phyloP scores from a whole-genome alignment of 106 monocot genomes.

The Vanilla planifolia region DNA sequence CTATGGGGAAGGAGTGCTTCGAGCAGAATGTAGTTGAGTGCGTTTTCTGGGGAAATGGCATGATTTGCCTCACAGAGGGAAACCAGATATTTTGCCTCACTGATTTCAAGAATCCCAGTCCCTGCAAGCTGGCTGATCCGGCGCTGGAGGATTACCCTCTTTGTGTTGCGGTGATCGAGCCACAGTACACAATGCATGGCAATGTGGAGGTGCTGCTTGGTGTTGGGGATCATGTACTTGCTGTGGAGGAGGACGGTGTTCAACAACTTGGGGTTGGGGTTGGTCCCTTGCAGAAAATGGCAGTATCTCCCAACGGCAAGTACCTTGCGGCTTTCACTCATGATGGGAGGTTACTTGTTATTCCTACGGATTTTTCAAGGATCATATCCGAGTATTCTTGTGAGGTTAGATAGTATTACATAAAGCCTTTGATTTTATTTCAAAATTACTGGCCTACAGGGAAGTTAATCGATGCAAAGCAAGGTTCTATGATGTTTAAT shows the following conservation, averaged over 20 bases:
- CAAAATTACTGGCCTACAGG: too few relatives aligned
- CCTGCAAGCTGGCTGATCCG: constrained; percentile 59
- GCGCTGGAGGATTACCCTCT: constrained; percentile 47
- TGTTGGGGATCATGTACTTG: constrained; percentile 51
- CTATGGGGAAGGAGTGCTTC: constrained; percentile 68
- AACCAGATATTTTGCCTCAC: constrained; percentile 57
- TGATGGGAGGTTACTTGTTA: constrained; percentile 75
- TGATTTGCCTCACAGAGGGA: constrained; percentile 63
- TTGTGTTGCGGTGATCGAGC: constrained; percentile 85
- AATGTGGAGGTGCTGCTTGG: constrained; percentile 88
- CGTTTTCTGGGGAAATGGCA: constrained; percentile 75
- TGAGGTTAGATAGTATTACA: constrained; percentile 38
- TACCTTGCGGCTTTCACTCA: constrained; percentile 74
- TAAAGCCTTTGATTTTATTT: background rate
- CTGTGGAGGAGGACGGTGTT: constrained; percentile 80
- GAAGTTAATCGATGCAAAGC: too few relatives aligned
- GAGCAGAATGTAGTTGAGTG: constrained; percentile 64
- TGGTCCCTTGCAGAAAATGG: constrained; percentile 84
- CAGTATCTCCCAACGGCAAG: constrained; percentile 76
- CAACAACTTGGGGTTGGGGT: constrained; percentile 56
- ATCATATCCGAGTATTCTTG: constrained; percentile 79
- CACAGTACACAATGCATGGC: constrained; percentile 87
- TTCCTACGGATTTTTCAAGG: constrained; percentile 73
- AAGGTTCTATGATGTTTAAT: background rate
- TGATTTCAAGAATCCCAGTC: constrained; percentile 61